These are phyloP conservation scores for Melocanna baccifera DNA, from an alignment of 176 grass and related monocot genomes.

Conservation along the genomic window DNA sequence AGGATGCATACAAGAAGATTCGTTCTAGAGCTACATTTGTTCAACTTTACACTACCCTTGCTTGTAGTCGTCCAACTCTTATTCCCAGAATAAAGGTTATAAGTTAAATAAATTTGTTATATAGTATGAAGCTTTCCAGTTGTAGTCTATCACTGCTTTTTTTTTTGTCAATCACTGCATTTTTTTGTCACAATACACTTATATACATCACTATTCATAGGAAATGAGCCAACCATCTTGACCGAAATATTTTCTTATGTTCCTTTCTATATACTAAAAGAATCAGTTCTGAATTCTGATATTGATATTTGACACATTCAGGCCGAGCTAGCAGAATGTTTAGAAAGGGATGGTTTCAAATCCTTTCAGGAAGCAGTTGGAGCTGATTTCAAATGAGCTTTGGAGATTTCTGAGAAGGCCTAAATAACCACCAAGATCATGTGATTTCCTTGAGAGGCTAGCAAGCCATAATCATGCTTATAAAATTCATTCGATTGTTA, in stretches of 20 bases:
- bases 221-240: background rate
- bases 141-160: background rate
- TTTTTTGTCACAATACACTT: background rate
- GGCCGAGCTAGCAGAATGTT: constrained; percentile 85
- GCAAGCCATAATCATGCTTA: constrained; percentile 15
- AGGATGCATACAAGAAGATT: constrained; percentile 99
- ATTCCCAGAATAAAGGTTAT: constrained; percentile 90
- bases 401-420: constrained; percentile 2
- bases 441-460: background rate
- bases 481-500: background rate
- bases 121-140: background rate
- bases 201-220: background rate
- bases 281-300: background rate
- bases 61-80: constrained; percentile 77
- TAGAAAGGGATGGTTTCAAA: constrained; percentile 95
- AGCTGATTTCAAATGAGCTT: constrained; percentile 58
- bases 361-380: constrained; percentile 81
- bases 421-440: constrained; percentile 29
- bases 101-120: background rate
- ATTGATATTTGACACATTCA: constrained; percentile 30
- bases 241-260: background rate
- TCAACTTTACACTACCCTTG: constrained; percentile 89
- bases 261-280: background rate
- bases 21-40: constrained; percentile 84
- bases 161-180: too few relatives aligned